Conservation (phyloP, 1,284 basidiomycete genomes). For the Meira nashicola region DNA sequence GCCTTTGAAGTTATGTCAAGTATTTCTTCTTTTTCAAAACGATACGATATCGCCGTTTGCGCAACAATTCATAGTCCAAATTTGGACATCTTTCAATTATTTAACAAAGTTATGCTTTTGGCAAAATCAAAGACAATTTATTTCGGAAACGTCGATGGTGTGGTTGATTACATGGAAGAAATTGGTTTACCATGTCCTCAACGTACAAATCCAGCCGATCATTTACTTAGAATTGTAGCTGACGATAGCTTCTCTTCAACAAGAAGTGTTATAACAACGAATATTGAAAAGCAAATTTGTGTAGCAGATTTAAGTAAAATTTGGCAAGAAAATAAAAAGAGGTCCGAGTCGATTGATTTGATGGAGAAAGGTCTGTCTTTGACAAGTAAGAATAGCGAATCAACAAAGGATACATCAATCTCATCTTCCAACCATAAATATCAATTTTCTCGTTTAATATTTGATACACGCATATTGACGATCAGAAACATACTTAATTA, state of each 20-base stretch:
- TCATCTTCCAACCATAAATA: neutral
- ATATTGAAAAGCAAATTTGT: neutral
- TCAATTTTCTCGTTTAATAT: neutral
- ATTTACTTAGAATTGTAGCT: conserved; percentile 44
- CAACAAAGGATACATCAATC: neutral
- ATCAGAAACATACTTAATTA: conserved; percentile 34
- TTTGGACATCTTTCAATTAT: conserved; percentile 48
- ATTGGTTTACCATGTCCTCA: conserved; percentile 28
- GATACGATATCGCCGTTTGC: conserved; percentile 46
- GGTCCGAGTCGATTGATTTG: neutral
- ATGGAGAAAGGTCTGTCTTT: neutral
- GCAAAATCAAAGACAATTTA: conserved; percentile 42
- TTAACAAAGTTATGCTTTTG: conserved; percentile 48
- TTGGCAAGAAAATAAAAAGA: neutral
- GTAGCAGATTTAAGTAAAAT: neutral
- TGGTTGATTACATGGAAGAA: conserved; percentile 32
- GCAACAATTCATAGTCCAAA: conserved; percentile 54
- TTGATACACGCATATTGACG: conserved; percentile 12
- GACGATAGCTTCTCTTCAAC: conserved; percentile 24
- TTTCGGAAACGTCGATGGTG: conserved; percentile 20
- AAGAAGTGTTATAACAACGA: neutral
- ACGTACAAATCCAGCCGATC: conserved; percentile 49
- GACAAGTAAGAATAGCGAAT: neutral
- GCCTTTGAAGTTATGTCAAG: conserved; percentile 49
- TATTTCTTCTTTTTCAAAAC: conserved; percentile 32